phyloP scores from a whole-genome alignment of 164 flowering plant species.

The Stephania japonica region DNA sequence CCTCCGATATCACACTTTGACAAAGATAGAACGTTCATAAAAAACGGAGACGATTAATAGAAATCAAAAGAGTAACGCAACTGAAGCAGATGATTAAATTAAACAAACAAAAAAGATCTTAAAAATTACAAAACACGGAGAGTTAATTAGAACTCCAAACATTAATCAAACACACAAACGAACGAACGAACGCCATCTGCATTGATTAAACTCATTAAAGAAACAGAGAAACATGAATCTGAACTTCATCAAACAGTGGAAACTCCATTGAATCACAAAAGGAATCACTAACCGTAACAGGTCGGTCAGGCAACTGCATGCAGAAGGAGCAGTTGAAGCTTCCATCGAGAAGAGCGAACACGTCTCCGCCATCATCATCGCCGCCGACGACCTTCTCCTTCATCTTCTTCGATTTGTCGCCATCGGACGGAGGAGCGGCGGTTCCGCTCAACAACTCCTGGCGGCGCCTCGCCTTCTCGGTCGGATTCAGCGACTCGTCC shows the following conservation, averaged over 20 bases:
- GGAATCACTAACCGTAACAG: slow-evolving; percentile 60
- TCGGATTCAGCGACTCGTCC: slow-evolving; percentile 48
- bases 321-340: slow-evolving; percentile 63
- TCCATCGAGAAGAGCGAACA: slow-evolving; percentile 36
- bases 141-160: background rate
- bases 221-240: background rate
- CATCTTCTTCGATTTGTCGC: background rate
- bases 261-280: background rate
- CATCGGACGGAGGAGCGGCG: slow-evolving; percentile 9
- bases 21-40: background rate
- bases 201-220: background rate
- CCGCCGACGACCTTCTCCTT: slow-evolving; percentile 7
- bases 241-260: background rate
- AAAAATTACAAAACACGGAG: background rate
- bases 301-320: slow-evolving; percentile 76
- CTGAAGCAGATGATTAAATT: background rate
- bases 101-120: background rate
- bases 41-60: background rate
- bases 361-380: background rate
- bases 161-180: background rate
- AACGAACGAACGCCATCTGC: background rate
- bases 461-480: slow-evolving; percentile 66
- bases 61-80: background rate
- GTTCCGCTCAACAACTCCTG: slow-evolving; percentile 48
- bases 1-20: background rate